Conservation (phyloP, 148 eudicot genomes). For the Chenopodium album region DNA sequence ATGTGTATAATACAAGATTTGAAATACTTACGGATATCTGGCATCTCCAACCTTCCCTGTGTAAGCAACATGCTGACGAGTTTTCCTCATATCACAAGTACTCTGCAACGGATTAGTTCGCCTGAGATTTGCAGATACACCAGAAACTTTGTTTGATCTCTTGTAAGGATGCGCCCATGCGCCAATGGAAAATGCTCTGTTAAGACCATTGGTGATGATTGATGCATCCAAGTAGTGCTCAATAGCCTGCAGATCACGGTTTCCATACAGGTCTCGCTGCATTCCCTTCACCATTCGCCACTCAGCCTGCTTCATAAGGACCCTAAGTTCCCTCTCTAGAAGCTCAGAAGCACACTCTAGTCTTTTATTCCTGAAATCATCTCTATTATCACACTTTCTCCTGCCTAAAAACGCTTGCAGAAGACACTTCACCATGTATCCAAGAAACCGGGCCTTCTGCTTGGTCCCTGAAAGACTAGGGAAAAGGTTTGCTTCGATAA, state of each 20-base stretch:
- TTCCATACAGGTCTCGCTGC: conserved; percentile 88
- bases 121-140: conserved; percentile 80
- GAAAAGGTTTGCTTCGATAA: conserved; percentile 48
- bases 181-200: conserved; percentile 88
- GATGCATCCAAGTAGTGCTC: conserved; percentile 88
- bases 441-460: conserved; percentile 84
- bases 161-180: conserved; percentile 82
- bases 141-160: conserved; percentile 63
- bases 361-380: conserved; percentile 90
- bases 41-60: conserved; percentile 96
- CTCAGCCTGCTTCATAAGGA: conserved; percentile 83
- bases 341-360: conserved; percentile 81
- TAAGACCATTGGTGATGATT: conserved; percentile 82
- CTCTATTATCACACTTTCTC: conserved; percentile 79
- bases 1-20: neutral
- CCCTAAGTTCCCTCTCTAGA: conserved; percentile 73
- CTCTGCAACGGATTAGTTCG: conserved; percentile 88
- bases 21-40: conserved; percentile 88
- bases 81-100: conserved; percentile 78
- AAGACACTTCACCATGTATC: conserved; percentile 83
- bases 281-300: conserved; percentile 84
- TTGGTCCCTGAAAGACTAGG: conserved; percentile 49
- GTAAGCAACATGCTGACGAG: conserved; percentile 80
- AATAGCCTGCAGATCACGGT: conserved; percentile 45
- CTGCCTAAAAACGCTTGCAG: conserved; percentile 63